Percentiles rank a stretch among this genome's conserved stretches.
phyloP scores from a whole-genome alignment of 306 rosid species.

The Pyrus betulifolia region DNA sequence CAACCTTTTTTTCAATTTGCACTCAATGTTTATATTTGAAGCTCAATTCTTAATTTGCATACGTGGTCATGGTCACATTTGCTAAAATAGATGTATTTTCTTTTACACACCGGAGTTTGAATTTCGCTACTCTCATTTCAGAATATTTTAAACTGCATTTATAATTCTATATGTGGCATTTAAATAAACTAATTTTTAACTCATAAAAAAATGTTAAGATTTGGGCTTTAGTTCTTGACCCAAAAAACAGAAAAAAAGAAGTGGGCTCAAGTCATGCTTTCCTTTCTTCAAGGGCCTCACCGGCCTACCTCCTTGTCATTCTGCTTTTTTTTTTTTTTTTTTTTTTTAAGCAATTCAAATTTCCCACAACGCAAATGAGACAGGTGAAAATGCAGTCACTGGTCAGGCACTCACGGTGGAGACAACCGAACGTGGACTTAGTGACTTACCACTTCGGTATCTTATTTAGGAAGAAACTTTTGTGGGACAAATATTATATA shows the following conservation, averaged over 20 bases:
- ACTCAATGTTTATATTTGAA: not conserved
- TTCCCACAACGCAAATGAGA: not conserved
- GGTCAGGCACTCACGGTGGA: constrained; percentile 22
- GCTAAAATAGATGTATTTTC: too few species aligned
- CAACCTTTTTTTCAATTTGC: not conserved
- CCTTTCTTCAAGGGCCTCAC: not conserved
- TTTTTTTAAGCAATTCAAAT: too few species aligned
- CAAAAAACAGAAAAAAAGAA: not conserved
- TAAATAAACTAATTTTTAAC: too few species aligned
- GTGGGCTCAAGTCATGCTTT: not conserved
- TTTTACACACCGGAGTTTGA: too few species aligned
- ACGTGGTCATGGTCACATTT: not conserved
- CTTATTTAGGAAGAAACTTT: not conserved
- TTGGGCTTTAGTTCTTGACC: not conserved
- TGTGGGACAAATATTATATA: too few species aligned
- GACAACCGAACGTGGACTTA: constrained; percentile 32
- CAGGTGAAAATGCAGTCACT: not conserved
- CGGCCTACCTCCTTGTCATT: not conserved
- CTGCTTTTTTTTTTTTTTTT: not conserved
- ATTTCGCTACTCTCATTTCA: too few species aligned
- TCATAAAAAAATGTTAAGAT: not conserved
- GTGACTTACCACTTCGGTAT: not conserved
- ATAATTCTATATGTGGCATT: too few species aligned
- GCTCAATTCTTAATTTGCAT: too few species aligned
- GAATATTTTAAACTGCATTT: too few species aligned